phyloP scores from a whole-genome alignment of 1,139 yeast genomes.

The Yarrowia galli region DNA sequence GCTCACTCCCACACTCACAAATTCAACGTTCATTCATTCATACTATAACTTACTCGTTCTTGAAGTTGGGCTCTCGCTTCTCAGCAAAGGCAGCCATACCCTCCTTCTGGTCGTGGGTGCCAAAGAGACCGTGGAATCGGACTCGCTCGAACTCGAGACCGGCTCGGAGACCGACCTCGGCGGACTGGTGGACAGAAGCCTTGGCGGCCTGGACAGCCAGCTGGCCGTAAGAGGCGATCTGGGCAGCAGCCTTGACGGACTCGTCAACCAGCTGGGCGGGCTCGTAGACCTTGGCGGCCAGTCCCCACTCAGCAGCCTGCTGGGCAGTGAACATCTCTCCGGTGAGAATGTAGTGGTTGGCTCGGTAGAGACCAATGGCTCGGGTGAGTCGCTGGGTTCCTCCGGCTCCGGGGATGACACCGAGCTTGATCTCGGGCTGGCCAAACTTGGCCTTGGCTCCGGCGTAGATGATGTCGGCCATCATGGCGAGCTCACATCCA shows the following conservation, averaged over 20 bases:
- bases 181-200: constrained; percentile 55
- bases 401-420: constrained; percentile 63
- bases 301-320: constrained; percentile 59
- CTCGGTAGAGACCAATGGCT: constrained; percentile 58
- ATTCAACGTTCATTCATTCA: neutral
- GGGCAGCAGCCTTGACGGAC: constrained; percentile 57
- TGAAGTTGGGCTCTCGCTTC: constrained; percentile 48
- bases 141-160: constrained; percentile 57
- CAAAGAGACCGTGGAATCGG: constrained; percentile 57
- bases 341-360: constrained; percentile 59
- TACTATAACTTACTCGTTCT: constrained; percentile 44
- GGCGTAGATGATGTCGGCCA: constrained; percentile 60
- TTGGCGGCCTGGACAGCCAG: constrained; percentile 58
- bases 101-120: constrained; percentile 57
- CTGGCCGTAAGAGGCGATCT: constrained; percentile 55
- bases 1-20: too few species aligned
- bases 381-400: constrained; percentile 59
- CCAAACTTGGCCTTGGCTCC: constrained; percentile 60
- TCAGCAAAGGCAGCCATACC: constrained; percentile 61
- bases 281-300: constrained; percentile 56
- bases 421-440: constrained; percentile 62
- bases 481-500: constrained; percentile 63
- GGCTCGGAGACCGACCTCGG: constrained; percentile 51
- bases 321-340: constrained; percentile 56
- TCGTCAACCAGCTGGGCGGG: constrained; percentile 55